These are phyloP conservation scores for Urtica urens DNA, from an alignment of 306 rosid species.

Conservation along the genomic window DNA sequence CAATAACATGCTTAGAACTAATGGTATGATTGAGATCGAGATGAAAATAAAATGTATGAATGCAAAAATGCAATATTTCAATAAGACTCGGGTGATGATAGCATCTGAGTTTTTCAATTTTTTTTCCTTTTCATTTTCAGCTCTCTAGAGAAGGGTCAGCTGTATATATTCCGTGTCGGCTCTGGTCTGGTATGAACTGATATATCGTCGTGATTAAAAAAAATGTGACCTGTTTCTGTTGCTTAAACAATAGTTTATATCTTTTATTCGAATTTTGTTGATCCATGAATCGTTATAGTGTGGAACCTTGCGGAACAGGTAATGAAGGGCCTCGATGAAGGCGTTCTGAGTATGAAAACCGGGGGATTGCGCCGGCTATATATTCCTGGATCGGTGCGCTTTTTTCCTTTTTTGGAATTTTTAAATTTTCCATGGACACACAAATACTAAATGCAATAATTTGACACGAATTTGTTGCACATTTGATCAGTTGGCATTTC, in stretches of 20 bases:
- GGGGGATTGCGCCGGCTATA: conserved; percentile 90
- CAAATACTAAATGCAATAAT: neutral
- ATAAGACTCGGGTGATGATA: too few species aligned
- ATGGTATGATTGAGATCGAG: too few species aligned
- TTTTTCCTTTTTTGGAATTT: conserved; percentile 15
- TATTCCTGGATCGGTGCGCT: conserved; percentile 83
- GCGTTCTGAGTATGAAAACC: conserved; percentile 68
- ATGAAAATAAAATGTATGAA: too few species aligned
- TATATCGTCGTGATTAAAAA: too few species aligned
- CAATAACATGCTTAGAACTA: too few species aligned
- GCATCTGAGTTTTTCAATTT: neutral
- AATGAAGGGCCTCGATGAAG: conserved; percentile 95
- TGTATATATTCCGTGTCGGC: conserved; percentile 75
- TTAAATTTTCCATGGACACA: too few species aligned
- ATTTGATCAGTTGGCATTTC: conserved; percentile 75
- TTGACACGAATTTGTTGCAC: neutral
- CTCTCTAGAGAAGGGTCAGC: conserved; percentile 83
- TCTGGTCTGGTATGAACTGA: conserved; percentile 65
- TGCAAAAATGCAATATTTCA: too few species aligned
- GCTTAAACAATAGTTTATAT: too few species aligned
- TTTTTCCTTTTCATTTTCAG: conserved; percentile 29
- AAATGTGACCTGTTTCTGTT: too few species aligned
- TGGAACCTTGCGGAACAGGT: conserved; percentile 49
- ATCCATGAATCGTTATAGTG: too few species aligned
- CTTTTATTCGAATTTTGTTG: too few species aligned